A percentile compares a stretch with the other conserved stretches of the same genome.
Evolutionary conservation across 2,329 filamentous ascomycete genomes (phyloP).

Genomic region (Colletotrichum paranaense): DNA sequence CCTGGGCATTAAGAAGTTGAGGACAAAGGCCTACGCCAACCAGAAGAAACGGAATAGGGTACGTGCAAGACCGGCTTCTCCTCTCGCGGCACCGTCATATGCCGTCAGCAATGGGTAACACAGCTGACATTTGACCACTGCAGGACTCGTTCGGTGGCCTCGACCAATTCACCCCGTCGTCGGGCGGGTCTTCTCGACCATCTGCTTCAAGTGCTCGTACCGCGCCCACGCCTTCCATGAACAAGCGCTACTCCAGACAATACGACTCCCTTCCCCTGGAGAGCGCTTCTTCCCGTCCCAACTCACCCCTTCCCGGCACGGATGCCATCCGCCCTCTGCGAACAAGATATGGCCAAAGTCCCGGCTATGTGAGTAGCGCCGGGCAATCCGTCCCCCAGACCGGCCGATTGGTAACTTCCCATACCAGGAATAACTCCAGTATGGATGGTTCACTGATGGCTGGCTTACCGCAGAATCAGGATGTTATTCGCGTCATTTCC

Average conservation of each 20-base stretch:
- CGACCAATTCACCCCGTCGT: conserved; percentile 73
- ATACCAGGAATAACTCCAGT: conserved; percentile 85
- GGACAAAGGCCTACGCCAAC: conserved; percentile 80
- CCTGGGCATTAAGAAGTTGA: conserved; percentile 84
- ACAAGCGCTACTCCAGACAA: conserved; percentile 74
- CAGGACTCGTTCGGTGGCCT: conserved; percentile 88
- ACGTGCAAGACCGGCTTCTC: conserved; percentile 45
- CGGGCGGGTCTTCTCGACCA: conserved; percentile 70
- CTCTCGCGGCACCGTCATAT: too few relatives aligned
- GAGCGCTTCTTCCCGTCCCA: conserved; percentile 70
- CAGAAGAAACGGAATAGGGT: conserved; percentile 89
- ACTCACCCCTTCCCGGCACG: conserved; percentile 72
- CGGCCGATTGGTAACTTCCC: conserved; percentile 71
- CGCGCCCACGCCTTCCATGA: conserved; percentile 55
- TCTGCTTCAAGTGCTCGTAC: conserved; percentile 61
- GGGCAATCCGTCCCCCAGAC: conserved; percentile 72
- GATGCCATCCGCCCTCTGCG: conserved; percentile 63
- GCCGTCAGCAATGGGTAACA: neutral
- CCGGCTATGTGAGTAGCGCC: conserved; percentile 59
- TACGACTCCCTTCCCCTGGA: conserved; percentile 61
- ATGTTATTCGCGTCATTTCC: conserved; percentile 92
- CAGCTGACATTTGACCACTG: conserved; percentile 32
- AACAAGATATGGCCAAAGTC: conserved; percentile 69
- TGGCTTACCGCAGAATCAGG: conserved; percentile 84
- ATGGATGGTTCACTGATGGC: conserved; percentile 89